These are phyloP conservation scores for Eucalyptus erythrocorys DNA, from an alignment of 345 rosid species.

Conservation along the genomic window DNA sequence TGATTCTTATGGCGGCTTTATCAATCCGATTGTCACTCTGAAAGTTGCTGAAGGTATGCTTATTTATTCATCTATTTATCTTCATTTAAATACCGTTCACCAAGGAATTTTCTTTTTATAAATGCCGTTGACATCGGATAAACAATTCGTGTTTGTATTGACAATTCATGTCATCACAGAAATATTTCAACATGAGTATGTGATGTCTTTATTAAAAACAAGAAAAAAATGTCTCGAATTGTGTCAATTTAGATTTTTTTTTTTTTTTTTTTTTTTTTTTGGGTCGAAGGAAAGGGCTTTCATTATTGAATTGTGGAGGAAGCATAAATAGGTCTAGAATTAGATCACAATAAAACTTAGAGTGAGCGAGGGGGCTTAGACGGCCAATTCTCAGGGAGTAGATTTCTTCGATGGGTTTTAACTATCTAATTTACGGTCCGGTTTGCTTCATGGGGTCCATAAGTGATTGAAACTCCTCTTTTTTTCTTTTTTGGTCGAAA, in stretches of 20 bases:
- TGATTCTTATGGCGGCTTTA: slow-evolving; percentile 17
- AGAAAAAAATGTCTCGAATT: background rate
- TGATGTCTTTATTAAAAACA: background rate
- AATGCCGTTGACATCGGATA: background rate
- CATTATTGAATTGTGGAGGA: background rate
- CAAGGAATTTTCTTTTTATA: background rate
- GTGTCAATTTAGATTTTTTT: background rate
- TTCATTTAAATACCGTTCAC: background rate
- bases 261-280: too few relatives aligned
- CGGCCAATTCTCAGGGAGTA: background rate
- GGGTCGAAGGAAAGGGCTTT: too few relatives aligned
- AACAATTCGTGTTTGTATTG: background rate
- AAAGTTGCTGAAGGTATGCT: slow-evolving; percentile 4
- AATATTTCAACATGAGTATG: background rate
- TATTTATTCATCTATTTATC: background rate
- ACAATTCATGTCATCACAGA: background rate
- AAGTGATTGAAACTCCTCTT: too few relatives aligned
- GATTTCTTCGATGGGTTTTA: too few relatives aligned
- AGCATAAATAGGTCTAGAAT: background rate
- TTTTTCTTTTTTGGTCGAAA: too few relatives aligned
- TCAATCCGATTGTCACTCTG: slow-evolving; percentile 4
- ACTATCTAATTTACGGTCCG: too few relatives aligned
- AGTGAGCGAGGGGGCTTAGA: too few relatives aligned
- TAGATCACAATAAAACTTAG: background rate
- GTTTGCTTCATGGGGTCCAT: too few relatives aligned